phyloP scores from a whole-genome alignment of 345 rosid species.

The Eucalyptus tenuipes region DNA sequence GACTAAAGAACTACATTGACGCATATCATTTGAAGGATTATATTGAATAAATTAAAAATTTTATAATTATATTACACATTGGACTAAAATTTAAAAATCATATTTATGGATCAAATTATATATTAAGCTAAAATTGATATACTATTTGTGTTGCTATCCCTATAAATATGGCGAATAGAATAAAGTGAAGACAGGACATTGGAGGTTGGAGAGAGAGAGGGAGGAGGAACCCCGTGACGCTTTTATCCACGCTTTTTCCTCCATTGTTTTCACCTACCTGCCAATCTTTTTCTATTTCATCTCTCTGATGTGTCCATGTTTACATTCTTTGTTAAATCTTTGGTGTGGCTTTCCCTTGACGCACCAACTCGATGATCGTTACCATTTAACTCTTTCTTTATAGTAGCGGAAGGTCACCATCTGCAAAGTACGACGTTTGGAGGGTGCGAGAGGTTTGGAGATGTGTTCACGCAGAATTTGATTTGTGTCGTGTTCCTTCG shows the following conservation, averaged over 20 bases:
- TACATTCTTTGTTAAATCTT: background rate
- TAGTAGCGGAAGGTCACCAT: background rate
- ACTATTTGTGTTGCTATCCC: too few relatives aligned
- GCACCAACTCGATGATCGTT: background rate
- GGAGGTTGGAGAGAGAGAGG: background rate
- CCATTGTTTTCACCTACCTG: background rate
- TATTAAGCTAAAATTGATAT: rapidly evolving
- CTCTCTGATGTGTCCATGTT: background rate
- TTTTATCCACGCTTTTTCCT: background rate
- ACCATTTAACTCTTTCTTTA: background rate
- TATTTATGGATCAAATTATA: rapidly evolving
- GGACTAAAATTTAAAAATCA: rapidly evolving
- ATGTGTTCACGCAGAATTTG: background rate
- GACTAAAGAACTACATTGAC: too few relatives aligned
- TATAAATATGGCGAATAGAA: background rate
- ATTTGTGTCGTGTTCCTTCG: background rate
- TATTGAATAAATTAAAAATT: too few relatives aligned
- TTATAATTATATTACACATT: rapidly evolving
- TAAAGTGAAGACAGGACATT: background rate
- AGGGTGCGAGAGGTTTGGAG: background rate
- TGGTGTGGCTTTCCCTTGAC: background rate
- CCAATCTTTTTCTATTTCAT: background rate
- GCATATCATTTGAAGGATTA: too few relatives aligned
- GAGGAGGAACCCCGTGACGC: background rate
- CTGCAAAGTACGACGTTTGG: background rate